phyloP scores from a whole-genome alignment of 495 filamentous ascomycete genomes.

The Penicillium fimorum region DNA sequence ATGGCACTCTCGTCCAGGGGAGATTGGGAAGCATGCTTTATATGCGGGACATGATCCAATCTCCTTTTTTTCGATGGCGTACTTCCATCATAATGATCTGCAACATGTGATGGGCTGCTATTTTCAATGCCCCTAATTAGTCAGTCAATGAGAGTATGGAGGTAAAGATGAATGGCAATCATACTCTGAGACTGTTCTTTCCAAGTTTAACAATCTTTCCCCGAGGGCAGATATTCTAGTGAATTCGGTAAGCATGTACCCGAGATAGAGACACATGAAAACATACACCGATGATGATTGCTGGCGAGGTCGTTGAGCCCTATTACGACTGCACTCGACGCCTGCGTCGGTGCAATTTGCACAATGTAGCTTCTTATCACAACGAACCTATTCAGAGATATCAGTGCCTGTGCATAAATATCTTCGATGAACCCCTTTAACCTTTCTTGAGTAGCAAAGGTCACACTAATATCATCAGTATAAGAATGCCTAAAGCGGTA shows the following conservation, averaged over 20 bases:
- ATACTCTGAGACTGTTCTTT: constrained; percentile 18
- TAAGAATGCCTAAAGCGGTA: neutral
- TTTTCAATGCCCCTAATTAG: neutral
- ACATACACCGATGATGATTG: constrained; percentile 19
- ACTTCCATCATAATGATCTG: neutral
- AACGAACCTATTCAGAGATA: constrained; percentile 20
- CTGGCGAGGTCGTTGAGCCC: constrained; percentile 14
- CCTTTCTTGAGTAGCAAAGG: constrained; percentile 29
- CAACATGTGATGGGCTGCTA: neutral
- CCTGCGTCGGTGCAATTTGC: constrained; percentile 28
- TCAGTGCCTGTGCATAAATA: neutral
- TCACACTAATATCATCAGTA: constrained; percentile 25
- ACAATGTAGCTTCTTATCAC: constrained; percentile 24
- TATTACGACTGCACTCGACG: constrained; percentile 22
- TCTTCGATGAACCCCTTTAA: neutral
- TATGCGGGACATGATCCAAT: constrained; percentile 4
- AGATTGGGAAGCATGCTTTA: constrained; percentile 7
- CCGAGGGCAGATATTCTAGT: constrained; percentile 12
- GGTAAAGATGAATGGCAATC: neutral
- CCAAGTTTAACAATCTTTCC: constrained; percentile 18
- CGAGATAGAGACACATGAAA: neutral
- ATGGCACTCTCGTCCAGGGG: constrained; percentile 8
- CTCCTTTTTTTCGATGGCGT: constrained; percentile 10
- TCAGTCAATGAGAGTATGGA: neutral
- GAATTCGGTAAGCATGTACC: neutral